Percentiles rank a stretch among this genome's conserved stretches.
Evolutionary conservation across 176 grass and related monocot species (phyloP).

Genomic region (Dactylis glomerata): DNA sequence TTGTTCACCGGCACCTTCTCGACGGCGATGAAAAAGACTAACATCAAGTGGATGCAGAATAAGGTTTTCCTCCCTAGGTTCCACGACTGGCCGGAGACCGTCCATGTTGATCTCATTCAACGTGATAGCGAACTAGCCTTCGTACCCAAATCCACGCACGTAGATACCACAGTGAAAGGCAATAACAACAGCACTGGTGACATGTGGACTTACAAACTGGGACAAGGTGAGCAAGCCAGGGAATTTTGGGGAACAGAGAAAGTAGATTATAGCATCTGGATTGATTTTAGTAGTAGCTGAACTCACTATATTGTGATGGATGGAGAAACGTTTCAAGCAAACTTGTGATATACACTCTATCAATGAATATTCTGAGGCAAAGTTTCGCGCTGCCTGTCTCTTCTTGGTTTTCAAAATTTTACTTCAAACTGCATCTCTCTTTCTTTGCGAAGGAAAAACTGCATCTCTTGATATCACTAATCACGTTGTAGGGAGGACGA

Average conservation of each 20-base stretch:
- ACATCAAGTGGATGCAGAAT: constrained; percentile 4
- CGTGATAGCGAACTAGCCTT: not conserved
- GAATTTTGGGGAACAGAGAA: not conserved
- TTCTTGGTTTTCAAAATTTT: no score
- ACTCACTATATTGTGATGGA: not conserved
- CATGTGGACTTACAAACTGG: not conserved
- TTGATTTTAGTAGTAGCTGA: constrained; percentile 17
- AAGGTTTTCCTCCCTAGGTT: not conserved
- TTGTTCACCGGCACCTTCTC: not conserved
- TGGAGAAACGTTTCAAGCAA: not conserved
- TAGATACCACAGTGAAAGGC: not conserved
- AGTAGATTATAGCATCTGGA: constrained; percentile 3
- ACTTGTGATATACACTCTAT: not conserved
- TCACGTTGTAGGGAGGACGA: no score
- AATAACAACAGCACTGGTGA: no score
- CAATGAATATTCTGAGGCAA: no score
- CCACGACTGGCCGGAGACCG: not conserved
- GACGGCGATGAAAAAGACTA: not conserved
- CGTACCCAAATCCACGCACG: not conserved
- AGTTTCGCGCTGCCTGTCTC: no score
- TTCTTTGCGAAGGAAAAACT: no score
- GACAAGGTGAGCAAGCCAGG: not conserved
- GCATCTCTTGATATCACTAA: no score
- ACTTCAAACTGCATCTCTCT: no score
- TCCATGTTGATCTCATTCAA: not conserved